Conservation (phyloP, 2,329 filamentous ascomycete species). For the Claviceps cyperi region DNA sequence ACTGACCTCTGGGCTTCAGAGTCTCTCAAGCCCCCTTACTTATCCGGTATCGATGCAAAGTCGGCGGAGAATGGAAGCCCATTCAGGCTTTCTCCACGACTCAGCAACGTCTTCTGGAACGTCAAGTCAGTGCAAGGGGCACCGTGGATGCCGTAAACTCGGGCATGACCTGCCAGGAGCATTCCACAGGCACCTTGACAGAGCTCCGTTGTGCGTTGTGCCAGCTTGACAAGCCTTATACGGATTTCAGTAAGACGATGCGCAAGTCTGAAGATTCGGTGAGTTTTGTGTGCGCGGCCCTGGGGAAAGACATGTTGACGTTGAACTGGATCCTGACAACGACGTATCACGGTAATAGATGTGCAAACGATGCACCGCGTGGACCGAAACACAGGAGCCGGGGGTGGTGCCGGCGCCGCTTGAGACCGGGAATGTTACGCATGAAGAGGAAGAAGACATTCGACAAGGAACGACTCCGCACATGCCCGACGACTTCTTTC, state of each 20-base stretch:
- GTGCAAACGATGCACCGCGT: constrained; percentile 21
- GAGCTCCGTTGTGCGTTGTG: constrained; percentile 21
- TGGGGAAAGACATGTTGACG: too few relatives aligned
- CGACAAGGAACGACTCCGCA: constrained; percentile 1
- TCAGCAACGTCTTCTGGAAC: constrained; percentile 16
- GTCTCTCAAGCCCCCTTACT: background rate
- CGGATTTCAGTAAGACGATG: constrained; percentile 18
- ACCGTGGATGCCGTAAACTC: constrained; percentile 16
- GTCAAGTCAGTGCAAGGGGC: constrained; percentile 5
- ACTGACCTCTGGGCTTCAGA: background rate
- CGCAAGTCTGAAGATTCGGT: constrained; percentile 17
- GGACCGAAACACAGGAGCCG: constrained; percentile 22
- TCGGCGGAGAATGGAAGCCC: constrained; percentile 22
- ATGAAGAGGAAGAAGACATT: constrained; percentile 15
- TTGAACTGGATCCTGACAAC: too few relatives aligned
- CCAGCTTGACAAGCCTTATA: constrained; percentile 11
- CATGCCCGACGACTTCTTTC: constrained; percentile 15
- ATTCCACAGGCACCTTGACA: constrained; percentile 11
- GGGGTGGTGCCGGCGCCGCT: constrained; percentile 15
- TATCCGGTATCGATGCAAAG: constrained; percentile 18
- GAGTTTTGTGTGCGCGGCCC: constrained; percentile 6
- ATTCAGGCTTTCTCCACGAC: constrained; percentile 17
- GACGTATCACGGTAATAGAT: constrained; percentile 10
- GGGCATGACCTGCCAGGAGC: constrained; percentile 23
- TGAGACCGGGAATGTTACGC: constrained; percentile 19